Evolutionary conservation across 768 basidiomycete species (phyloP).

Genomic region (Psilocybe cyanescens): DNA sequence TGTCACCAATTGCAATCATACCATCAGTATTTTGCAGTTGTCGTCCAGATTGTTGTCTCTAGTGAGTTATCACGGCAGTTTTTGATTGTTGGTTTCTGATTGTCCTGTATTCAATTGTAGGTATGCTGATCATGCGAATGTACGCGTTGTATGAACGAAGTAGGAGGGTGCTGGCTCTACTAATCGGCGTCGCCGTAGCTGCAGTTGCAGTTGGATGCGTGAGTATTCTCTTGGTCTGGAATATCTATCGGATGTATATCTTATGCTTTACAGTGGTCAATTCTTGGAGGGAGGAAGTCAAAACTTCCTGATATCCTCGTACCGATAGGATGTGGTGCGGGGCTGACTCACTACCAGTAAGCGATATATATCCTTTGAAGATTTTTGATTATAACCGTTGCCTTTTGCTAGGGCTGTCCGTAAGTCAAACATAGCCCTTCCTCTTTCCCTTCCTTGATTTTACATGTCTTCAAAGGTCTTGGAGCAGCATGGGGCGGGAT

Average conservation of each 20-base stretch:
- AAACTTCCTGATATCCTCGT: constrained; percentile 17
- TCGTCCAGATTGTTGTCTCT: constrained; percentile 37
- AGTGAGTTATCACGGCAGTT: constrained; percentile 21
- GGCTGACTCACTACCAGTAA: constrained; percentile 26
- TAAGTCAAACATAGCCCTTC: constrained; percentile 14
- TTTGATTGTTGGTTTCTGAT: neutral
- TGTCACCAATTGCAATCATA: constrained; percentile 35
- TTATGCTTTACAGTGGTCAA: constrained; percentile 28
- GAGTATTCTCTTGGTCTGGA: constrained; percentile 14
- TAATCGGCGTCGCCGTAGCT: constrained; percentile 25
- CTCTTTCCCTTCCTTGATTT: neutral
- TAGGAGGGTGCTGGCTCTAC: constrained; percentile 30
- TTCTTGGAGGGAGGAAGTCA: constrained; percentile 23
- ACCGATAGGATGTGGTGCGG: constrained; percentile 26
- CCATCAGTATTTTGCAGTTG: constrained; percentile 38
- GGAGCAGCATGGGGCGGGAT: constrained; percentile 42
- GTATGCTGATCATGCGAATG: constrained; percentile 43
- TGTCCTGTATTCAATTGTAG: constrained; percentile 8
- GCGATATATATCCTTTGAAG: constrained; percentile 8
- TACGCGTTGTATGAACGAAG: constrained; percentile 46
- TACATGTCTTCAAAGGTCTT: constrained; percentile 24
- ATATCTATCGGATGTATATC: neutral
- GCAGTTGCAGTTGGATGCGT: constrained; percentile 36
- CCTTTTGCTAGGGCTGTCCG: constrained; percentile 24
- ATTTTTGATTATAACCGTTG: neutral